These are phyloP conservation scores for Maudiozyma turicensis DNA, from an alignment of 805 yeast genomes.

Conservation along the genomic window DNA sequence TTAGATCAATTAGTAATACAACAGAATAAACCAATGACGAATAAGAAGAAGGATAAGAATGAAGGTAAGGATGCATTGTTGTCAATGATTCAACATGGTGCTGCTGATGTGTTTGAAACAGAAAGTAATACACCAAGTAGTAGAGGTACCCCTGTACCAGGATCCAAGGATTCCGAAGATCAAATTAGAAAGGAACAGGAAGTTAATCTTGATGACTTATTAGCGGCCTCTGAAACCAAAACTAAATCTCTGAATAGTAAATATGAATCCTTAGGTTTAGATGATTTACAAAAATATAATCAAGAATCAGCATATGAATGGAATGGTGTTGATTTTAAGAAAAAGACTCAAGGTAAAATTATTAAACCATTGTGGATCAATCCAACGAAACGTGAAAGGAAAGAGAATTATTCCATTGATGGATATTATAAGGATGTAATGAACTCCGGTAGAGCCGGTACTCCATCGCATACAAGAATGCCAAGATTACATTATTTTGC, in stretches of 20 bases:
- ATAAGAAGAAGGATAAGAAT: constrained; percentile 21
- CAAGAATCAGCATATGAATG: constrained; percentile 75
- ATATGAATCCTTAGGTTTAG: constrained; percentile 59
- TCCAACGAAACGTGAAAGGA: constrained; percentile 77
- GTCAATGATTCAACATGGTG: constrained; percentile 79
- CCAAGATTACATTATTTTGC: constrained; percentile 76
- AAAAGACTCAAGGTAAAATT: constrained; percentile 42
- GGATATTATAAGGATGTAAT: constrained; percentile 76
- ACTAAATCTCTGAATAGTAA: constrained; percentile 53
- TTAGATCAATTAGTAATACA: constrained; percentile 77
- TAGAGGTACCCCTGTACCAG: constrained; percentile 21
- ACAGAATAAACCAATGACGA: constrained; percentile 43
- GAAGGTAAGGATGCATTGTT: constrained; percentile 60
- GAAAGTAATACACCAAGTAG: constrained; percentile 9
- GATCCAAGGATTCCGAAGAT: constrained; percentile 14
- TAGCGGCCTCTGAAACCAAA: constrained; percentile 51
- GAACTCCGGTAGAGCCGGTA: constrained; percentile 50
- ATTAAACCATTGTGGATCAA: constrained; percentile 61
- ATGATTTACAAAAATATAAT: constrained; percentile 67
- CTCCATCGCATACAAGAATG: constrained; percentile 57
- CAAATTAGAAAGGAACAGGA: constrained; percentile 24
- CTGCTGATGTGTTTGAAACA: constrained; percentile 45
- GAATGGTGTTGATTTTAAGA: constrained; percentile 78
- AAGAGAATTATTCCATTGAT: constrained; percentile 79
- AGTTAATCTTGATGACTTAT: constrained; percentile 49